Conservation (phyloP, 768 basidiomycete genomes). For the Hygrophoropsis aurantiaca region DNA sequence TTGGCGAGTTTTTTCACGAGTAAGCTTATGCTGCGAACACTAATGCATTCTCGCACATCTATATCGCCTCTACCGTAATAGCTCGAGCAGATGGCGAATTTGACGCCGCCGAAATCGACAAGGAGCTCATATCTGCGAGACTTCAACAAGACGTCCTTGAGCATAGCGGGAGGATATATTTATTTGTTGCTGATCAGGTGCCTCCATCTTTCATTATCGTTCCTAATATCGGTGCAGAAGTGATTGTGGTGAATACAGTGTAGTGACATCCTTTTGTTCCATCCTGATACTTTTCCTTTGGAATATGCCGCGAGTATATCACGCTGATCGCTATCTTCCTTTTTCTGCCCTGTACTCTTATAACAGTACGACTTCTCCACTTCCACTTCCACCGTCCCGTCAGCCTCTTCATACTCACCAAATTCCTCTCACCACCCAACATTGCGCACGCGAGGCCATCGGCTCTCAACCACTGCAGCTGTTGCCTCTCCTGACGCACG, state of each 20-base stretch:
- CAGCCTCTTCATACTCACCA: too few species aligned
- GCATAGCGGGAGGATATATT: constrained; percentile 83
- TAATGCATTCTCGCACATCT: too few species aligned
- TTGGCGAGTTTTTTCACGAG: constrained; percentile 45
- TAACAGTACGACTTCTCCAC: constrained; percentile 61
- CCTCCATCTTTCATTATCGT: constrained; percentile 25
- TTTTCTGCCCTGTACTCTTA: neutral
- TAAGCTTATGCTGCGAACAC: constrained; percentile 2
- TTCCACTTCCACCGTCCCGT: too few species aligned
- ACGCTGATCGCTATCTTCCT: too few species aligned
- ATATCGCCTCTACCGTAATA: neutral
- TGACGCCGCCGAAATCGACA: constrained; percentile 95
- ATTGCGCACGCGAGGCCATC: constrained; percentile 72
- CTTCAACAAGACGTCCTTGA: constrained; percentile 91
- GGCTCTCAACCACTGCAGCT: constrained; percentile 80
- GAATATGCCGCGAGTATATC: too few species aligned
- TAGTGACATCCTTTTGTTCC: too few species aligned
- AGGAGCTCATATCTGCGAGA: constrained; percentile 85
- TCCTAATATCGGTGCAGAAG: too few species aligned
- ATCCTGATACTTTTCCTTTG: neutral
- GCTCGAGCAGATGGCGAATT: constrained; percentile 78
- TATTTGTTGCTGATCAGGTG: constrained; percentile 76
- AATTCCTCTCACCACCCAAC: constrained; percentile 40
- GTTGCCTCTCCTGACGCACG: constrained; percentile 70
- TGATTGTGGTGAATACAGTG: too few species aligned